Evolutionary conservation across 768 basidiomycete genomes (phyloP), one percentile per base, ranked within the genome.

Genomic region (Phaeotremella skinneri): DNA sequence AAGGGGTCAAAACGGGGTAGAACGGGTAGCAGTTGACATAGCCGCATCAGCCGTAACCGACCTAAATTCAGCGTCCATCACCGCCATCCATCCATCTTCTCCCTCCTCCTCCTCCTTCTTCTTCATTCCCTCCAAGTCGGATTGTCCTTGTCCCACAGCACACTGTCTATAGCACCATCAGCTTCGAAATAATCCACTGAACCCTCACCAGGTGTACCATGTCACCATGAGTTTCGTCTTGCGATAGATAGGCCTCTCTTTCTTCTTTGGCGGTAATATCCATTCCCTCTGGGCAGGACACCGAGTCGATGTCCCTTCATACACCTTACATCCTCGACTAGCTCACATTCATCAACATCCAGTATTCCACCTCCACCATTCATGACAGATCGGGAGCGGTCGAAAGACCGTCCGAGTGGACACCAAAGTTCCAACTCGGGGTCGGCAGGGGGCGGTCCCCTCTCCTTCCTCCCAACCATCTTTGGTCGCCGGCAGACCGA

Each of bases 311-410:
- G 34, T 37, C 17, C 34, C n/a, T n/a, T 37, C 34, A 17, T 17
- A 37, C 34, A 37, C 9, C 9, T 17, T 7, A 37, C 17, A 7
- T 37, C 34, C 34, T 7, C 7, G 9, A 7, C 17, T 37, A 17
- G 17, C 34, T 37, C 13, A 11, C 43, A 13, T 45, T 20, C 23
- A 6, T 14, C 11, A 9, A 45, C n/a, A 13, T 45, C 21, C 43
- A 45, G 43, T 9, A 56, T 56, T 48, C 55, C 55, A 9, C 55
- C 55, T 31, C 55, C 55, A 49, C 27, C 27, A 13, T 59, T n/a
- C 52, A 65, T 65, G 64, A n/a, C 59, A 27, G 58, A 64, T 49
- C 59, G 52, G 52, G 63, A 64, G 31, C 34, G 59, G 39, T 60
- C 59, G 17, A 52, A 50, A 37, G 64, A 62, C 42, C 61, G 64